A percentile compares a stretch with the other conserved stretches of the same genome.
phyloP scores from a whole-genome alignment of 1,284 basidiomycete genomes.

The Cutaneotrichosporon daszewskae region DNA sequence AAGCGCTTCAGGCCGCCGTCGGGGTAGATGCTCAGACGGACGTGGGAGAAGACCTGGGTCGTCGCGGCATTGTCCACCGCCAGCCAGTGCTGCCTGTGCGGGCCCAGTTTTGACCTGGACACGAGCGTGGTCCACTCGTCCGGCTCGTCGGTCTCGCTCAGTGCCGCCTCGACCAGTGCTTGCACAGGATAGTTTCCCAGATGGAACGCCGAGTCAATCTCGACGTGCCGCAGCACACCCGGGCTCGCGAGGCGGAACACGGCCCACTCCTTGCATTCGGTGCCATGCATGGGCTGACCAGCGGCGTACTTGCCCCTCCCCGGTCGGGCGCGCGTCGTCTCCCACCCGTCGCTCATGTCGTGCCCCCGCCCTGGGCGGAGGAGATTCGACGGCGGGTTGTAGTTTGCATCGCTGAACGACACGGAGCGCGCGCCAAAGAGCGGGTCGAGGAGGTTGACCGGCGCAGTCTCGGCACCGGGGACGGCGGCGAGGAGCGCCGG shows the following conservation, averaged over 20 bases:
- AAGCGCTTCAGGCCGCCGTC: slow-evolving; percentile 95
- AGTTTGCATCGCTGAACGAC: slow-evolving; percentile 74
- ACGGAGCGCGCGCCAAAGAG: slow-evolving; percentile 70
- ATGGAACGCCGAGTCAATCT: slow-evolving; percentile 93
- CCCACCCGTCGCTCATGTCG: slow-evolving; percentile 99
- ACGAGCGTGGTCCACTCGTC: slow-evolving; percentile 70
- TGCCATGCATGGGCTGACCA: slow-evolving; percentile 40
- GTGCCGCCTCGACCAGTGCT: slow-evolving; percentile 26
- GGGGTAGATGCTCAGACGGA: slow-evolving; percentile 83
- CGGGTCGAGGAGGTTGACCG: slow-evolving; percentile 80
- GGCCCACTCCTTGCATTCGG: slow-evolving; percentile 82
- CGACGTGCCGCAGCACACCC: slow-evolving; percentile 68
- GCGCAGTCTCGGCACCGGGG: slow-evolving; percentile 50
- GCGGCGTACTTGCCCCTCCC: slow-evolving; percentile 55
- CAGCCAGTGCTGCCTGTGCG: slow-evolving; percentile 85
- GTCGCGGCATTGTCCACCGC: slow-evolving; percentile 61
- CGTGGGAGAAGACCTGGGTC: slow-evolving; percentile 66
- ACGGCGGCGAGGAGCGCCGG: slow-evolving; percentile 45
- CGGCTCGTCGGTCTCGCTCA: slow-evolving; percentile 27
- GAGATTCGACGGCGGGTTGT: slow-evolving; percentile 83
- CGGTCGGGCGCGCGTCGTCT: slow-evolving; percentile 81
- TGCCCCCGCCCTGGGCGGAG: slow-evolving; percentile 81
- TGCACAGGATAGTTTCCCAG: slow-evolving; percentile 92
- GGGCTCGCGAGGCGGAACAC: slow-evolving; percentile 75
- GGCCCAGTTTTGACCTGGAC: slow-evolving; percentile 71